These are phyloP conservation scores for Myriosclerotinia scirpicola DNA, from an alignment of 2,329 filamentous ascomycete genomes.

Conservation along the genomic window DNA sequence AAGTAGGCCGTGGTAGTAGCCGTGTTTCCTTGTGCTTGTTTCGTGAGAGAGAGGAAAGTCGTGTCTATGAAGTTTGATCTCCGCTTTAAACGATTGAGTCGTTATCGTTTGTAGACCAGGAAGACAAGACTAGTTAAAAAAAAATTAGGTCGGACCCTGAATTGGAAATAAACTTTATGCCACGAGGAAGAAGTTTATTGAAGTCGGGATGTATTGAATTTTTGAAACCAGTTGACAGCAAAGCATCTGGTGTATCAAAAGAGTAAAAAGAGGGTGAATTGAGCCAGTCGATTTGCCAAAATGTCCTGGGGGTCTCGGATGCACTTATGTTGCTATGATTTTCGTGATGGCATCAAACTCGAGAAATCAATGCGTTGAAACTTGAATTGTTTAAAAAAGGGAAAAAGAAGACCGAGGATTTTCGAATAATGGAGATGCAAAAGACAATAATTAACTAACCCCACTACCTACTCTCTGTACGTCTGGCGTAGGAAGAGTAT, in stretches of 20 bases:
- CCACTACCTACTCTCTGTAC: no score
- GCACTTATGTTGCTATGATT: constrained; percentile 12
- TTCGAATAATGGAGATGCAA: no score
- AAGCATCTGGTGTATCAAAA: constrained; percentile 17
- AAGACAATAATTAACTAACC: no score
- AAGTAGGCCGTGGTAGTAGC: background rate
- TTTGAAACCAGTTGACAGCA: constrained; percentile 18
- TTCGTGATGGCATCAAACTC: constrained; percentile 20
- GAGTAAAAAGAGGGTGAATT: constrained; percentile 2
- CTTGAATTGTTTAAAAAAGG: constrained; percentile 1
- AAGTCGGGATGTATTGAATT: constrained; percentile 9
- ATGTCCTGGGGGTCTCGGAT: constrained; percentile 22
- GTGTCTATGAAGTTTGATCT: background rate
- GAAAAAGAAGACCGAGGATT: background rate
- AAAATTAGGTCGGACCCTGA: background rate
- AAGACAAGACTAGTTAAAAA: background rate
- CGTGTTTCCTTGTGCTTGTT: background rate
- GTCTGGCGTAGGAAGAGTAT: no score
- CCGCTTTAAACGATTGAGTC: background rate
- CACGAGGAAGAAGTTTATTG: constrained; percentile 6
- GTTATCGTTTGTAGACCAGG: background rate
- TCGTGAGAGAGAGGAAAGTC: background rate
- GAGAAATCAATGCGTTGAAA: constrained; percentile 25
- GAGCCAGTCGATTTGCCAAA: constrained; percentile 17
- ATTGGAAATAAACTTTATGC: constrained; percentile 15